Evolutionary conservation across 1,139 yeast species (phyloP), one percentile per base, ranked within the genome.

Genomic region (Suhomyces maxii): DNA sequence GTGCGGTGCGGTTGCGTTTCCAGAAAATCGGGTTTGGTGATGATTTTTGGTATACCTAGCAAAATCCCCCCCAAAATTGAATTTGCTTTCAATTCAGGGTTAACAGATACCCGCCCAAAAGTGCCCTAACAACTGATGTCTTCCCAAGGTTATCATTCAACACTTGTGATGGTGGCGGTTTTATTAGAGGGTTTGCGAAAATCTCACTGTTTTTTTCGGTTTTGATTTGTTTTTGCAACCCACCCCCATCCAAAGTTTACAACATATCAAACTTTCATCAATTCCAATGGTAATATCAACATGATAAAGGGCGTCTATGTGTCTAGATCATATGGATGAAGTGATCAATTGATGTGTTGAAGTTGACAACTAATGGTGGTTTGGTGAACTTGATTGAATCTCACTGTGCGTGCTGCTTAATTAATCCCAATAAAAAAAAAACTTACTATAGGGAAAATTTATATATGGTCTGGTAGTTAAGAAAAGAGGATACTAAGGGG

Each of bases 11-110:
- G 38, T 42, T 43, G 46, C 46, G 25, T 44, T 42, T 40, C 41
- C 35, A 34, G 41, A 40, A 25, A 11, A n/a, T 34, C 34, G 42
- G 42, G 26, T 39, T 36, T 42, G 46, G 49, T 42, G 45, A 38
- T 46, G 41, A 40, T 41, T 51, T 53, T 51, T 53, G 52, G 45
- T 47, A 52, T 51, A 49, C 50, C 50, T 49, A 47, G 54, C 50
- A 50, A 54, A 41, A 38, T 46, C 56, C 57, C 53, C 55, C 52
- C 46, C 47, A 37, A 43, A 38, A 38, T 36, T 43, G 47, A 38
- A 25, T 32, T 39, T 41, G n/a, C 40, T 18, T 11, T n/a, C 34
- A 39, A 26, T 13, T 32, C 35, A 11, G 37, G 18, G 18, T 4
- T 18, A 18, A 18, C 6, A 18, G 23, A 18, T 18, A 18, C 3